Base-by-base conservation (phyloP, 140 eudicot species). In the Oenanthe javanica region DNA sequence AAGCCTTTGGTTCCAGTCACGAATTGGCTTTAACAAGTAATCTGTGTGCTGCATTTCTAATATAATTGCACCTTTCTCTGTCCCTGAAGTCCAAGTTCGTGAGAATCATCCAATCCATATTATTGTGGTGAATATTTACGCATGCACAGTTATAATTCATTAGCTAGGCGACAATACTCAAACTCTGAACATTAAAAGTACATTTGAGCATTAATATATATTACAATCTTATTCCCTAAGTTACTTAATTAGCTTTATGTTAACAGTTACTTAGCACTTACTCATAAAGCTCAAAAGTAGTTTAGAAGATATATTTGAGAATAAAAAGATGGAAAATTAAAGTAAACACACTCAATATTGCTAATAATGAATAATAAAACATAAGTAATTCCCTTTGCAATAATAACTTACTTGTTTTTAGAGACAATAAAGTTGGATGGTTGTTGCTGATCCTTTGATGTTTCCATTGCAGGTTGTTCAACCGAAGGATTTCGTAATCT, bases 11-110 rank as follows among this genome's bases (percentile, higher is more conserved):
- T 84, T 84, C 91, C 89, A 54, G 85, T 85, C 82, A 25, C 77
- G 76, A 52, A n/a, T 79, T 16, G 86, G 85, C 70, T 81, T 50
- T 40, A 81, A 82, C 79, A 87, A 90, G 83, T 71, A 66, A 77
- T 89, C 93, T 43, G 48, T 77, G 84, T 92, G 97, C 86, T 85
- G 89, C 86, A 94, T 81, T 85, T 94, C 95, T 82, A 94, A 76
- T 84, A 86, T 84, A 77, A 85, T 88, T 81, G 94, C 91, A 66
- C 89, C 84, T 16, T 87, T 89, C 75, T 86, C 78, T 83, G 80
- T 86, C 84, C 95, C 96, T 94, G 91, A 19, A 85, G 61, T 76
- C 77, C 80, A 82, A 80, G 59, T 66, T 64, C 31, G 38, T 63
- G 46, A 79, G 48, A 46, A 12, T 15, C 3, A 72, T 72, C 10